Conservation (phyloP, 2,329 filamentous ascomycete species). For the Lecanosticta acicola region DNA sequence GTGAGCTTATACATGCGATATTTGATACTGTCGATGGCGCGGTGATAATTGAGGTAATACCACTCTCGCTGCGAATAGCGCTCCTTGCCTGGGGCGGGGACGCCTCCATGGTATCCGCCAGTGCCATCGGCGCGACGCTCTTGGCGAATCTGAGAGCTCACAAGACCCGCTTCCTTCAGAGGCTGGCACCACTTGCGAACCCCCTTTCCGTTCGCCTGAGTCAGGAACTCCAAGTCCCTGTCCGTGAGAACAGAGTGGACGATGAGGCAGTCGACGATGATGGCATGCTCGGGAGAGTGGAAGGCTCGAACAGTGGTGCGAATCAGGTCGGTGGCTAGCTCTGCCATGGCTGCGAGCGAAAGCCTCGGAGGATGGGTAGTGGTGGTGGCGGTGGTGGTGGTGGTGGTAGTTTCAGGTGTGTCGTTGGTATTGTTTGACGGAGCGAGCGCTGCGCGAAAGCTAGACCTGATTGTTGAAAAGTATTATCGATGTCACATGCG, state of each 20-base stretch:
- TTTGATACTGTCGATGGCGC: conserved; percentile 93
- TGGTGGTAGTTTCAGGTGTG: background rate
- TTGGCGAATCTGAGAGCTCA: conserved; percentile 62
- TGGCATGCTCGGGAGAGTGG: conserved; percentile 76
- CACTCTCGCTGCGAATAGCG: conserved; percentile 62
- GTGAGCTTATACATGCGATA: conserved; percentile 85
- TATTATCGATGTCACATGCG: background rate
- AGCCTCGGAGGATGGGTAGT: conserved; percentile 1
- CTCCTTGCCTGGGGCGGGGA: conserved; percentile 28
- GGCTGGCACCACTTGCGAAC: conserved; percentile 83
- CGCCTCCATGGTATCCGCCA: conserved; percentile 20
- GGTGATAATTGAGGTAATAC: conserved; percentile 94
- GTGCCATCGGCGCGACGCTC: conserved; percentile 33
- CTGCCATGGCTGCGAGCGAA: conserved; percentile 36
- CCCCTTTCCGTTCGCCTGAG: conserved; percentile 86
- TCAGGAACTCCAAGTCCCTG: conserved; percentile 78
- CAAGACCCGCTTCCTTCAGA: conserved; percentile 77
- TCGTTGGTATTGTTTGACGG: background rate
- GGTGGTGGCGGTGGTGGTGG: background rate
- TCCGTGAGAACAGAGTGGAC: conserved; percentile 71
- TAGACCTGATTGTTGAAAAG: background rate
- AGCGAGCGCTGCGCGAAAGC: too few relatives aligned
- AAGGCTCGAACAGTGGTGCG: conserved; percentile 82
- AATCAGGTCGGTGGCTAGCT: conserved; percentile 70
- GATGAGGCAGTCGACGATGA: conserved; percentile 74